A percentile compares a stretch with the other conserved stretches of the same genome.
Evolutionary conservation across 768 basidiomycete species (phyloP).

Genomic region (Hericium coralloides): DNA sequence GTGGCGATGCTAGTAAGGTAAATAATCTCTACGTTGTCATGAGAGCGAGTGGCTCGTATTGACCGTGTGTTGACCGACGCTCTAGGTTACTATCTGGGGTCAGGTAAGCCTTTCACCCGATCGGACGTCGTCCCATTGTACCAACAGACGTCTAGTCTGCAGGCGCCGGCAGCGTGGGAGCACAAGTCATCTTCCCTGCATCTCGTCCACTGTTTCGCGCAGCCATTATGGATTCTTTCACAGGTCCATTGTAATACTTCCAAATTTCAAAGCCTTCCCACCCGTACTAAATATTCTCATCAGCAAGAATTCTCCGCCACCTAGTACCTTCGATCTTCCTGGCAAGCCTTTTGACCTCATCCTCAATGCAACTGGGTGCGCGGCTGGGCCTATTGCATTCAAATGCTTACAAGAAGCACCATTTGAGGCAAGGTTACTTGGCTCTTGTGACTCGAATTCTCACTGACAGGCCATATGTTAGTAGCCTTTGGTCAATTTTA

Average conservation of each 20-base stretch:
- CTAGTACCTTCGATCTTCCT: slow-evolving; percentile 40
- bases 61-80: too few species aligned
- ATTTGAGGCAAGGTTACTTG: slow-evolving; percentile 26
- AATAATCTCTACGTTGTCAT: neutral
- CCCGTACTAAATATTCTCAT: neutral
- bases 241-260: slow-evolving; percentile 38
- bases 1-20: slow-evolving; percentile 38
- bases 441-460: neutral
- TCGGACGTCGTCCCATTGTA: neutral
- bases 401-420: slow-evolving; percentile 37
- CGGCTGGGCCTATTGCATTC: slow-evolving; percentile 29
- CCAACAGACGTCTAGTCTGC: slow-evolving; percentile 27
- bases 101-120: slow-evolving; percentile 22
- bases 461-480: neutral
- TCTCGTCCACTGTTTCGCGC: slow-evolving; percentile 34
- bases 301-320: slow-evolving; percentile 44
- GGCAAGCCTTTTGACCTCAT: slow-evolving; percentile 43
- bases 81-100: slow-evolving; percentile 44
- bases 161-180: slow-evolving; percentile 39
- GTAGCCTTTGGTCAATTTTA: slow-evolving; percentile 38
- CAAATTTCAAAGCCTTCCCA: neutral
- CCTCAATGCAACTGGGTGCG: slow-evolving; percentile 36
- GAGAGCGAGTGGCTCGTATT: neutral
- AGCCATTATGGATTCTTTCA: slow-evolving; percentile 40
- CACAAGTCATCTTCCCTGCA: slow-evolving; percentile 32